Percentiles rank a stretch among this genome's conserved stretches.
Evolutionary conservation across 805 yeast genomes (phyloP).

Genomic region (Candida yuanshanica): DNA sequence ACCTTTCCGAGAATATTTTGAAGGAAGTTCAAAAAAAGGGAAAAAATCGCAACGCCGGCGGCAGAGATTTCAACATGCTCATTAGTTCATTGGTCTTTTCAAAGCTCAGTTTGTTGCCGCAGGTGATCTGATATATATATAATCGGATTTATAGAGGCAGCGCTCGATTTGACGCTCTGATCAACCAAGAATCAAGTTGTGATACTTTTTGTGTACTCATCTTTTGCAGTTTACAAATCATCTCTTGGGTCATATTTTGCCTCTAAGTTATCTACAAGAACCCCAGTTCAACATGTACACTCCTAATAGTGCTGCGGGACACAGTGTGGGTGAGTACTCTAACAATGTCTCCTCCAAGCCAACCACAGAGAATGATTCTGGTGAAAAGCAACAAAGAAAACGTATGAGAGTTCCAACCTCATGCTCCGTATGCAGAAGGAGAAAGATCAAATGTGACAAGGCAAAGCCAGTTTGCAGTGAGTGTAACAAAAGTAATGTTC

Average conservation of each 20-base stretch:
- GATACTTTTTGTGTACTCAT: neutral
- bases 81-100: too few relatives aligned
- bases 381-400: constrained; percentile 7
- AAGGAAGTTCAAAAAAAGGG: neutral
- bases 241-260: neutral
- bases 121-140: too few relatives aligned
- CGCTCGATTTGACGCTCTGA: too few relatives aligned
- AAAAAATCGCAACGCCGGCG: neutral
- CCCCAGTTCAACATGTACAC: neutral
- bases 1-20: neutral
- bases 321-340: neutral
- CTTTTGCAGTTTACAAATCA: neutral
- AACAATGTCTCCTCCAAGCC: too few relatives aligned
- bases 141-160: too few relatives aligned
- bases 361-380: neutral
- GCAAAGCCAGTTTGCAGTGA: constrained; percentile 49
- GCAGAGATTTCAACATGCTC: too few relatives aligned
- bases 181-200: too few relatives aligned
- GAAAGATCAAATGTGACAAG: constrained; percentile 43
- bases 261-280: neutral
- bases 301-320: neutral
- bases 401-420: constrained; percentile 37
- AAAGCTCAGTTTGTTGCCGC: too few relatives aligned
- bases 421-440: constrained; percentile 41
- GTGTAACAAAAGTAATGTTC: constrained; percentile 51